phyloP scores from a whole-genome alignment of 208 protist genomes.

The Trypanosomatidae sp. region DNA sequence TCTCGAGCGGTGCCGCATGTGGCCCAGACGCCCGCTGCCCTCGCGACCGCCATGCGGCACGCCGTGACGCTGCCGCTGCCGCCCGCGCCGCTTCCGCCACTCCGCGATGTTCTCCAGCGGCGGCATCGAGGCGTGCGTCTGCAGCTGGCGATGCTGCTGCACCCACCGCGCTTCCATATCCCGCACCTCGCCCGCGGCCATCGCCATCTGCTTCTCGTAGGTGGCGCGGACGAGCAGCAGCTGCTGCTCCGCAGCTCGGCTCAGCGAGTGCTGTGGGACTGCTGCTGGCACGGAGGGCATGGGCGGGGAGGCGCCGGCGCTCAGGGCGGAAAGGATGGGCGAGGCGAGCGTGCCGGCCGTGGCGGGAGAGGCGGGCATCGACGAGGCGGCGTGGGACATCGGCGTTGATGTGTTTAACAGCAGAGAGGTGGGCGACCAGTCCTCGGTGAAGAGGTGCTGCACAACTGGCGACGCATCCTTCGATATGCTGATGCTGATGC shows the following conservation, averaged over 20 bases:
- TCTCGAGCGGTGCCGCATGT: too few relatives aligned
- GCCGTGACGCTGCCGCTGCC: neutral
- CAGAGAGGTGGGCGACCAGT: too few relatives aligned
- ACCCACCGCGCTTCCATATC: constrained; percentile 21
- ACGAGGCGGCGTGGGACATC: neutral
- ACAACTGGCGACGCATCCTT: too few relatives aligned
- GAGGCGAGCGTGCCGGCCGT: neutral
- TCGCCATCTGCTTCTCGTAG: constrained; percentile 4
- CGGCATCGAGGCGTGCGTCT: constrained; percentile 4
- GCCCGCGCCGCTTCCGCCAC: neutral
- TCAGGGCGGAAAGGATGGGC: neutral
- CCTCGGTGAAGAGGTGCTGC: too few relatives aligned
- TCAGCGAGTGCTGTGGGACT: constrained; percentile 7
- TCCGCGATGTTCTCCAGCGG: constrained; percentile 13
- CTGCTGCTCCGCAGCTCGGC: constrained; percentile 16
- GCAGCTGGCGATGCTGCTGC: constrained; percentile 14
- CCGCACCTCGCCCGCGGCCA: neutral
- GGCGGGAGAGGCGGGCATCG: neutral
- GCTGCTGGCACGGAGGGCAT: neutral
- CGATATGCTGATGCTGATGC: too few relatives aligned
- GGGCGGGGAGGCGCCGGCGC: neutral
- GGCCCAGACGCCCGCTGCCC: neutral
- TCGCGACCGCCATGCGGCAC: neutral
- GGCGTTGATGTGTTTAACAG: too few relatives aligned
- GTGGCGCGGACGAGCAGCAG: constrained; percentile 5